Conservation (phyloP, 2,329 filamentous ascomycete genomes). For the Pseudogymnoascus sp. region DNA sequence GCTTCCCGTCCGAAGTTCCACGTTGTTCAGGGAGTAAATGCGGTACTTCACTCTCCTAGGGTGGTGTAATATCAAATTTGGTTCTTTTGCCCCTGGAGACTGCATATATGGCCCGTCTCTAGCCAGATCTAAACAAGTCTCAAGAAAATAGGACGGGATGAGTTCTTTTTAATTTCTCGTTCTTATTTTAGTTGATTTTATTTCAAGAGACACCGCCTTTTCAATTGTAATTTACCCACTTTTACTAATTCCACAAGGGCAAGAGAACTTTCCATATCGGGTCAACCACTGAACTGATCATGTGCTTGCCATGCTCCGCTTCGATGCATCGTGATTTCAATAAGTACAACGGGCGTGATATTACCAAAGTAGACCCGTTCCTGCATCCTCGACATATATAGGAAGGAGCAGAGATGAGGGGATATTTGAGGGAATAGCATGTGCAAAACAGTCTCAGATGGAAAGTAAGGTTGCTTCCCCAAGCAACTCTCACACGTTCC, state of each 20-base stretch:
- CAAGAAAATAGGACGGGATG: background rate
- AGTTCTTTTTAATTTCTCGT: background rate
- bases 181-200: background rate
- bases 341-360: conserved; percentile 1
- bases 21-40: conserved; percentile 1
- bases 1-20: conserved; percentile 1
- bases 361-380: background rate
- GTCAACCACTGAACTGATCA: conserved; percentile 1
- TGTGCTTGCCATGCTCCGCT: conserved; percentile 1
- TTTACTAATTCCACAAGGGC: conserved; percentile 5
- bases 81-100: background rate
- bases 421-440: background rate
- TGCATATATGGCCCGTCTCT: background rate
- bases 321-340: conserved; percentile 6
- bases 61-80: conserved; percentile 6
- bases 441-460: background rate
- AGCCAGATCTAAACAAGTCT: conserved; percentile 1
- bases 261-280: conserved; percentile 5
- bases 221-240: conserved; percentile 7
- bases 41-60: background rate
- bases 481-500: background rate
- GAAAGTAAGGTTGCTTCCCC: background rate
- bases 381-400: background rate
- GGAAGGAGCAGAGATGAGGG: background rate
- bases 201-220: background rate